Conservation (phyloP, 306 rosid genomes). For the Trifolium subterraneum region DNA sequence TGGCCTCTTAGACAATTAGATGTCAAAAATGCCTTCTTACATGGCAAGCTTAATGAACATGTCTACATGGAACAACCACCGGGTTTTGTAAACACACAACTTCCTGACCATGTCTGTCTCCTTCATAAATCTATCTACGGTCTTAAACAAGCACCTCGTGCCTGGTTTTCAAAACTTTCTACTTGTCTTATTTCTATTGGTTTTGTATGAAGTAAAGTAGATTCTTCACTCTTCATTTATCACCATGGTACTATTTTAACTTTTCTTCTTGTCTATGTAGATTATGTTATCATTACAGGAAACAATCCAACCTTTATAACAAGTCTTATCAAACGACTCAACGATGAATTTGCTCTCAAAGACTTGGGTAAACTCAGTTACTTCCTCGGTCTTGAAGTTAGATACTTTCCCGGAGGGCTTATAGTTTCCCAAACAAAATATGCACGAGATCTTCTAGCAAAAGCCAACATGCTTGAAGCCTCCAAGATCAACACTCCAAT, state of each 20-base stretch:
- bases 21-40: too few relatives aligned
- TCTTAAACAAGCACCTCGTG: not conserved
- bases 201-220: not conserved
- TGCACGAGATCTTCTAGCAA: not conserved
- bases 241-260: not conserved
- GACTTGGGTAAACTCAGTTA: too few relatives aligned
- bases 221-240: not conserved
- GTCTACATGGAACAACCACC: not conserved
- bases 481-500: not conserved
- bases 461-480: constrained; percentile 1
- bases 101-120: not conserved
- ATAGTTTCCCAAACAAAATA: not conserved
- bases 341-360: too few relatives aligned
- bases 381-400: too few relatives aligned
- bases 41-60: too few relatives aligned
- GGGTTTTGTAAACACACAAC: not conserved
- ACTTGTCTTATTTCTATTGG: not conserved
- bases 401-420: not conserved
- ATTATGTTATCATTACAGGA: not conserved
- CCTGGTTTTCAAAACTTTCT: not conserved
- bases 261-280: not conserved
- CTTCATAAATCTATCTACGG: not conserved
- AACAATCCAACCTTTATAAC: not conserved
- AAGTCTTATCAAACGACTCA: too few relatives aligned
- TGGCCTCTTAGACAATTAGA: not conserved